These are phyloP conservation scores for Colletotrichum simmondsii DNA, from an alignment of 2,329 filamentous ascomycete genomes.

Conservation along the genomic window DNA sequence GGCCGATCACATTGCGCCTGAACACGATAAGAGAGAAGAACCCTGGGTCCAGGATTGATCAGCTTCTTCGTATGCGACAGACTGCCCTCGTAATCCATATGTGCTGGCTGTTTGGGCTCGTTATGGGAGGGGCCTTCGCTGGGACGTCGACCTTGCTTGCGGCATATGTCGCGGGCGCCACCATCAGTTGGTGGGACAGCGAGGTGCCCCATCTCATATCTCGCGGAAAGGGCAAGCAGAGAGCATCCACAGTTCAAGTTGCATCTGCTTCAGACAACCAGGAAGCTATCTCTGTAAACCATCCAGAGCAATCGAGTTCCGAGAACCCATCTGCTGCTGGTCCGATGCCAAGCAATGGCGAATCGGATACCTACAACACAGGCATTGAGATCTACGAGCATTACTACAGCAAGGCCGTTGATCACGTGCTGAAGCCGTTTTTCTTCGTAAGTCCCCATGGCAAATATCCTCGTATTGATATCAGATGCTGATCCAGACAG, in stretches of 20 bases:
- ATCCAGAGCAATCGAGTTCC: not conserved
- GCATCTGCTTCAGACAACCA: not conserved
- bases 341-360: not conserved
- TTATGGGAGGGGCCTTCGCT: slow-evolving; percentile 65
- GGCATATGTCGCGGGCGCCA: slow-evolving; percentile 70
- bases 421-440: slow-evolving; percentile 72
- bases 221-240: not conserved
- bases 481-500: slow-evolving; percentile 39
- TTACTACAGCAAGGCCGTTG: slow-evolving; percentile 51
- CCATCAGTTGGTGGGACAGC: slow-evolving; percentile 69
- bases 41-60: slow-evolving; percentile 37
- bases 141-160: slow-evolving; percentile 72
- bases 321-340: not conserved
- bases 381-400: slow-evolving; percentile 46
- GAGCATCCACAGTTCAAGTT: not conserved
- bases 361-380: not conserved
- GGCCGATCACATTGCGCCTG: slow-evolving; percentile 51
- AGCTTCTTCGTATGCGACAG: slow-evolving; percentile 42
- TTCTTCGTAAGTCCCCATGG: slow-evolving; percentile 70
- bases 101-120: slow-evolving; percentile 57
- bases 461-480: not conserved
- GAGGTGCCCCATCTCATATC: slow-evolving; percentile 41
- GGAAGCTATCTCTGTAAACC: not conserved
- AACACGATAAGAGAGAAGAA: slow-evolving; percentile 43
- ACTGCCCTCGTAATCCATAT: slow-evolving; percentile 60